phyloP scores from a whole-genome alignment of 2,329 filamentous ascomycete species.

The Colletotrichum tamarilloi region DNA sequence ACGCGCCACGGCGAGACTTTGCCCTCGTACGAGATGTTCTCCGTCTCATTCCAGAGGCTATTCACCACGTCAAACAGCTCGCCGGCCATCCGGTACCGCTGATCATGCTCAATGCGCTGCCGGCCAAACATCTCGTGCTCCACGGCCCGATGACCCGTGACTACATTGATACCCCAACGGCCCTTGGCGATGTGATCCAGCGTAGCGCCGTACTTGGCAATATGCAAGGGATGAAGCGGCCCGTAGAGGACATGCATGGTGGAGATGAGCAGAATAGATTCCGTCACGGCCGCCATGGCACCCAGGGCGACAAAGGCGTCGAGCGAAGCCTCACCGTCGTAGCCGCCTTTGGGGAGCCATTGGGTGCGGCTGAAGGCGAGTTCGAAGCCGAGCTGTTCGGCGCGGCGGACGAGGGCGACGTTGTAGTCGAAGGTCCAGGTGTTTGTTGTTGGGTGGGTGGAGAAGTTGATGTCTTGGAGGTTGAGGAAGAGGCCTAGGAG shows the following conservation, averaged over 20 bases:
- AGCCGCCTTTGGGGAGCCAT: conserved; percentile 16
- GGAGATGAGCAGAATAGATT: conserved; percentile 10
- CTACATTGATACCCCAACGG: conserved; percentile 3
- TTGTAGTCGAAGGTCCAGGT: conserved; percentile 14
- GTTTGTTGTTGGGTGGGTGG: background rate
- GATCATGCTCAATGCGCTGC: conserved; percentile 9
- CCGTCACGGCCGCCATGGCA: conserved; percentile 11
- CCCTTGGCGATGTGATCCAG: conserved; percentile 13
- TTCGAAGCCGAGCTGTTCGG: conserved; percentile 8
- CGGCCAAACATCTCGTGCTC: conserved; percentile 18
- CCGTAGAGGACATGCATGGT: conserved; percentile 22
- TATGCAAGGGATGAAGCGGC: conserved; percentile 10
- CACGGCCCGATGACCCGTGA: conserved; percentile 1
- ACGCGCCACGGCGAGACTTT: conserved; percentile 1
- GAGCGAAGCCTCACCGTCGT: conserved; percentile 14
- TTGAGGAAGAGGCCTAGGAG: conserved; percentile 19
- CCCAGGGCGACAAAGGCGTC: conserved; percentile 7
- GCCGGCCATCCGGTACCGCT: background rate
- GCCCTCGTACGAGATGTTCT: conserved; percentile 68
- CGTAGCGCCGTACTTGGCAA: conserved; percentile 18
- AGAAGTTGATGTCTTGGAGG: conserved; percentile 22
- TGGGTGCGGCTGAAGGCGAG: conserved; percentile 14
- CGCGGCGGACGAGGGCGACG: conserved; percentile 4
- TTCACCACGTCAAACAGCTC: conserved; percentile 77
- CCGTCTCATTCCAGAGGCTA: conserved; percentile 84